A percentile compares a stretch with the other conserved stretches of the same genome.
Evolutionary conservation across 2,329 filamentous ascomycete species (phyloP).

Genomic region (Bipolaris bicolor): DNA sequence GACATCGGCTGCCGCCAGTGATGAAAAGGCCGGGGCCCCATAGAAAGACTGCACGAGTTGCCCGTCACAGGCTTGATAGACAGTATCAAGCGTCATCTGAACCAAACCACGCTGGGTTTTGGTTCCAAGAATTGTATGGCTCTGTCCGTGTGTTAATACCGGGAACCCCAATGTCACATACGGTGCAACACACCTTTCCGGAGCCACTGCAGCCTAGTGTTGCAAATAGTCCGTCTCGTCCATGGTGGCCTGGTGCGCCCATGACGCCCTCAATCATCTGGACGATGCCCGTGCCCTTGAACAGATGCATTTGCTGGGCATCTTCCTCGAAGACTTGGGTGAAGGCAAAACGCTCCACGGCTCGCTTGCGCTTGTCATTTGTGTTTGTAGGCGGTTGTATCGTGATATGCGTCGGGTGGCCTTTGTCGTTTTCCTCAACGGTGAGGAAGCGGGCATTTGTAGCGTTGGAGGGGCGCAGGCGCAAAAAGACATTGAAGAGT

Average conservation of each 20-base stretch:
- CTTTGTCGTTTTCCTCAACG: slow-evolving; percentile 64
- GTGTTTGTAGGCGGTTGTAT: slow-evolving; percentile 74
- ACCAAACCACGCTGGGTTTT: slow-evolving; percentile 85
- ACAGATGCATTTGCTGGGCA: slow-evolving; percentile 83
- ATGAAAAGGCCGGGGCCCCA: slow-evolving; percentile 70
- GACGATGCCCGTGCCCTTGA: slow-evolving; percentile 77
- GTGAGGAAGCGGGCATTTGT: slow-evolving; percentile 69
- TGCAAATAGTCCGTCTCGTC: slow-evolving; percentile 86
- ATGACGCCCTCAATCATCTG: slow-evolving; percentile 82
- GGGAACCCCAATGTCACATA: slow-evolving; percentile 3
- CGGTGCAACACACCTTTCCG: slow-evolving; percentile 72
- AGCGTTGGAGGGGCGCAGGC: slow-evolving; percentile 63
- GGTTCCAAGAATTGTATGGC: slow-evolving; percentile 92
- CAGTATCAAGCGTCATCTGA: slow-evolving; percentile 86
- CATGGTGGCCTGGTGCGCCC: slow-evolving; percentile 72
- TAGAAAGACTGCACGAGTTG: slow-evolving; percentile 68
- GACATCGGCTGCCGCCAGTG: slow-evolving; percentile 75
- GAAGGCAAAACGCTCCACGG: slow-evolving; percentile 92
- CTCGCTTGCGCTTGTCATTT: slow-evolving; percentile 80
- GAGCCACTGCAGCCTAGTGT: slow-evolving; percentile 94
- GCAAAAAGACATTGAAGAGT: slow-evolving; percentile 90
- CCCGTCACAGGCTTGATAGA: slow-evolving; percentile 80
- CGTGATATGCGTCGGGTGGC: slow-evolving; percentile 58
- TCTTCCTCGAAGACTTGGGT: slow-evolving; percentile 91
- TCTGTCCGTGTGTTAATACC: slow-evolving; percentile 60